Conservation (phyloP, 805 yeast genomes). For the Grigorovia transvaalensis region DNA sequence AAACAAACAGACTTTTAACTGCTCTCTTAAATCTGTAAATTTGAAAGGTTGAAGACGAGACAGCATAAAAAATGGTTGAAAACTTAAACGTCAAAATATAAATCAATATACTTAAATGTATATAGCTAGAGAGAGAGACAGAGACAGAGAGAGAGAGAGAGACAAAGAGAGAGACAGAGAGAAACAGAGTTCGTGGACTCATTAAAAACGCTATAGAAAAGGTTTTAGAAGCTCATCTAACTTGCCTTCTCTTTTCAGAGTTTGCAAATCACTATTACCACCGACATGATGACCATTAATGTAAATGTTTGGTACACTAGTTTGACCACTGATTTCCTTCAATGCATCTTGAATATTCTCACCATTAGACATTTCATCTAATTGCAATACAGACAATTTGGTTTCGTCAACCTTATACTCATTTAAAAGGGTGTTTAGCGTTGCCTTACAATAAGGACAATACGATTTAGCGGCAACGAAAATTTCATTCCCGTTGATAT, state of each 20-base stretch:
- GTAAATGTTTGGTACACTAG: slow-evolving; percentile 88
- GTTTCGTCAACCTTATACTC: slow-evolving; percentile 36
- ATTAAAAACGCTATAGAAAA: not conserved
- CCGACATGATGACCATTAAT: slow-evolving; percentile 90
- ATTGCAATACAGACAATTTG: slow-evolving; percentile 31
- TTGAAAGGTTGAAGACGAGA: too few species aligned
- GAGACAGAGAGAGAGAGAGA: too few species aligned
- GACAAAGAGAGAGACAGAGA: too few species aligned
- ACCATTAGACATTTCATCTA: slow-evolving; percentile 49
- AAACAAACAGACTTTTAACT: too few species aligned
- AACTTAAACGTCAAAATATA: not conserved
- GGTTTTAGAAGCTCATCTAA: slow-evolving; percentile 34
- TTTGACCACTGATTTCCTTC: slow-evolving; percentile 70
- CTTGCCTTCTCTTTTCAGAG: slow-evolving; percentile 50
- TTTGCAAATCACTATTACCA: slow-evolving; percentile 84
- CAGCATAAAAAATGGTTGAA: not conserved
- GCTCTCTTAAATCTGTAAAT: too few species aligned
- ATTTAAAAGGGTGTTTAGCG: slow-evolving; percentile 32
- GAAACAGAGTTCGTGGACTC: too few species aligned
- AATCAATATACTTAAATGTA: too few species aligned
- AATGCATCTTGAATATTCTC: slow-evolving; percentile 73
- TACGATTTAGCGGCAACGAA: slow-evolving; percentile 76
- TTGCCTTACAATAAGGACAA: slow-evolving; percentile 54
- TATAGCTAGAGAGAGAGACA: too few species aligned
- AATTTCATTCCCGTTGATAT: slow-evolving; percentile 55